A percentile compares a stretch with the other conserved stretches of the same genome.
Evolutionary conservation across 78 protist species (phyloP).

Genomic region (Paulinella micropora): DNA sequence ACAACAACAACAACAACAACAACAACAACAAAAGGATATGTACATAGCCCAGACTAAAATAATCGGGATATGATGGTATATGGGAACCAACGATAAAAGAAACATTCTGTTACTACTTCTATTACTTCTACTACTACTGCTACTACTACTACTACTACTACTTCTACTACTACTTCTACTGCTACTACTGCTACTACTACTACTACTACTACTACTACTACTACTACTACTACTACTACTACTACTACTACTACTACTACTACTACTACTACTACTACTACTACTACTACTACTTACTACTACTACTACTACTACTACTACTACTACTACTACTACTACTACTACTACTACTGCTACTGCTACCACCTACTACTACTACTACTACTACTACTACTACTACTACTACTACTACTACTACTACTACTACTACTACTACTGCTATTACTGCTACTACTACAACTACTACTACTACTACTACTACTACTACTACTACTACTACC

Average conservation of each 20-base stretch:
- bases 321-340: background rate
- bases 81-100: too few species aligned
- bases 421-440: background rate
- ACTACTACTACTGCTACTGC: background rate
- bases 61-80: too few species aligned
- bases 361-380: background rate
- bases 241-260: background rate
- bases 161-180: background rate
- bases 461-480: background rate
- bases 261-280: background rate
- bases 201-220: background rate
- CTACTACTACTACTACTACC: background rate
- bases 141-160: background rate
- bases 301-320: background rate
- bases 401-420: background rate
- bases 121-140: background rate
- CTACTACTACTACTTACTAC: background rate
- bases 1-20: too few species aligned
- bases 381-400: background rate
- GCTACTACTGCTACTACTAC: background rate
- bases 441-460: background rate
- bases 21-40: too few species aligned
- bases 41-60: too few species aligned
- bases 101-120: background rate
- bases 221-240: background rate